Percentiles rank a stretch among this genome's conserved stretches.
Conservation (phyloP, 441 rosid species). For the Melastoma candidum region DNA sequence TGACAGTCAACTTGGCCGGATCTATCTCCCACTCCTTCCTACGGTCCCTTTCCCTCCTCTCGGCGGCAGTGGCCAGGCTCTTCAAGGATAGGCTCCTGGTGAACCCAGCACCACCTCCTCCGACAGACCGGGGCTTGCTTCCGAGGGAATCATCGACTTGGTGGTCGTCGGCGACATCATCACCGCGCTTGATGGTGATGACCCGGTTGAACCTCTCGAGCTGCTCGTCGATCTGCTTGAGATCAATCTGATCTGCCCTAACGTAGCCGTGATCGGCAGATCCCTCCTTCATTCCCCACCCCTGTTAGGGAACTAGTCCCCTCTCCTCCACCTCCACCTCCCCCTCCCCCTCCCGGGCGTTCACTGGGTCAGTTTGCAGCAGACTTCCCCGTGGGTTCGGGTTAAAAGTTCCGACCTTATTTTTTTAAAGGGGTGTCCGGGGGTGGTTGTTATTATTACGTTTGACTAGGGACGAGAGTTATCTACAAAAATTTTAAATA, state of each 20-base stretch:
- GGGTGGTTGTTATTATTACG: no score
- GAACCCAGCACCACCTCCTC: constrained; percentile 3
- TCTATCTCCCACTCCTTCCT: constrained; percentile 94
- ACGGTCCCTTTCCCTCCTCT: constrained; percentile 18
- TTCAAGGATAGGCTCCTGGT: neutral
- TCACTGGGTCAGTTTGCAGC: no score
- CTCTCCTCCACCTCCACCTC: neutral
- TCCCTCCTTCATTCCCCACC: constrained; percentile 44
- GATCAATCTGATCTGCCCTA: constrained; percentile 95
- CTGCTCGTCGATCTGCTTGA: constrained; percentile 87
- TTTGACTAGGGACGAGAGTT: no score
- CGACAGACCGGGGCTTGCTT: no score
- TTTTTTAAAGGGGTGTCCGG: no score
- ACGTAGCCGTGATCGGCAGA: constrained; percentile 54
- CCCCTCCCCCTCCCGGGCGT: no score
- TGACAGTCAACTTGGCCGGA: constrained; percentile 72
- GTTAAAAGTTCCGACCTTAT: no score
- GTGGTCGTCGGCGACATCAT: neutral
- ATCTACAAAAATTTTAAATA: no score
- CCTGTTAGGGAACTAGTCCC: no score
- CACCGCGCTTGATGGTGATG: constrained; percentile 33
- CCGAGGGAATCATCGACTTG: neutral
- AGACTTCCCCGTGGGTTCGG: no score
- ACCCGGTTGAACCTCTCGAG: constrained; percentile 71
- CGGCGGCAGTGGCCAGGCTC: neutral